Evolutionary conservation across 306 rosid species (phyloP), one percentile per base, ranked within the genome.

Genomic region (Acacia confusa): DNA sequence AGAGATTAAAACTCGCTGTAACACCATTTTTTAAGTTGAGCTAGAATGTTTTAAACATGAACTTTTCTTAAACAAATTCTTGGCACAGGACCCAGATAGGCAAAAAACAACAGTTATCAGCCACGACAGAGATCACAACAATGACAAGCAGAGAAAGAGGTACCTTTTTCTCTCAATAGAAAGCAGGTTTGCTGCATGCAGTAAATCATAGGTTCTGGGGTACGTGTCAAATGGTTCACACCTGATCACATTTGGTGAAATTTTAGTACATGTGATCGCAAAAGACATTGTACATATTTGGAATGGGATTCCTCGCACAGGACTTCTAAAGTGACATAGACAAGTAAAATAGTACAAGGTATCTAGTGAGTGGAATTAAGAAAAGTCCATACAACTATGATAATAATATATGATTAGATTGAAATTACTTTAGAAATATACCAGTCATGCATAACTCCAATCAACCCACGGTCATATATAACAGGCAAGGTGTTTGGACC

Each of bases 381-480:
- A 65, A 70, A 78, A 58, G 81, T 65, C 72, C 61, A 24, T n/a
- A 24, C 44, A 38, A 57, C 34, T 64, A 44, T 28, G 61, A 55
- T 75, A 76, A 72, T 25, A 25, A n/a, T 68, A 76, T 41, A 81
- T 81, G 47, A 40, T 64, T 12, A 43, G 36, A 24, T 1, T 43
- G 9, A 76, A 71, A 13, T 63, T 70, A 52, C 55, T 43, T 58
- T 28, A 6, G 79, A 22, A 17, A 63, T 30, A 71, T 92, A 95
- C 99, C 99, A 95, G 90, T 95, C 99, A 82, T 95, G 99, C 87
- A 87, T 76, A 70, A 93, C 98, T 80, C 99, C 99, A 24, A 95
- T 87, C 85, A 95, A 90, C 53, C 99, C 99, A 9, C 99, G 97
- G 74, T 95, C 99, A 67, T 90, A 92, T 81, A 93, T 89, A 78